phyloP scores from a whole-genome alignment of 78 protist species.

The Trichosphaerium sp. region DNA sequence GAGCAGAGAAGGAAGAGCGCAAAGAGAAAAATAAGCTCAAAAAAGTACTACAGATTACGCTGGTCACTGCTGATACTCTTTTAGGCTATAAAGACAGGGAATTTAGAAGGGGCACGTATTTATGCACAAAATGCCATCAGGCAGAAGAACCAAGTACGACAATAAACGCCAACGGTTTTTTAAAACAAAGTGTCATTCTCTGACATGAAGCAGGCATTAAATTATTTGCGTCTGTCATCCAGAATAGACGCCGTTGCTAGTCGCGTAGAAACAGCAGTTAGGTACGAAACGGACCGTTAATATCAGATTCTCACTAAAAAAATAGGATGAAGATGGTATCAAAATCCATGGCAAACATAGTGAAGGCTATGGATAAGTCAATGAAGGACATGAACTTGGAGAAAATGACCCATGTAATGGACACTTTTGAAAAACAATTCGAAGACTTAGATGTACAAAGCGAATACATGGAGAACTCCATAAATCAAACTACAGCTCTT shows the following conservation, averaged over 20 bases:
- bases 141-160: constrained; percentile 60
- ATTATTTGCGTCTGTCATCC: constrained; percentile 68
- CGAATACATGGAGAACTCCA: constrained; percentile 73
- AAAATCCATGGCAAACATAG: constrained; percentile 73
- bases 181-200: not conserved
- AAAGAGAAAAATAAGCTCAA: constrained; percentile 31
- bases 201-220: constrained; percentile 12
- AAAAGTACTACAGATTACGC: constrained; percentile 15
- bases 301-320: not conserved
- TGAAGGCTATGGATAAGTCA: constrained; percentile 73
- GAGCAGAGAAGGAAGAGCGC: constrained; percentile 39
- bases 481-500: constrained; percentile 61
- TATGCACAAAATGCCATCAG: constrained; percentile 93
- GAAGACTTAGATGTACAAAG: constrained; percentile 82
- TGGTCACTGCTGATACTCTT: not conserved
- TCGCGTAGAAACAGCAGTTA: constrained; percentile 78
- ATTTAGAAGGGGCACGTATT: constrained; percentile 88
- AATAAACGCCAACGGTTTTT: not conserved
- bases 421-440: constrained; percentile 88
- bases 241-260: constrained; percentile 92
- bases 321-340: no score
- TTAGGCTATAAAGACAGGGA: constrained; percentile 88
- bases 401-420: constrained; percentile 77
- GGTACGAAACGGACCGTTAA: not conserved
- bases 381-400: constrained; percentile 73